phyloP scores from a whole-genome alignment of 148 eudicot species.

The Nepenthes mirabilis region DNA sequence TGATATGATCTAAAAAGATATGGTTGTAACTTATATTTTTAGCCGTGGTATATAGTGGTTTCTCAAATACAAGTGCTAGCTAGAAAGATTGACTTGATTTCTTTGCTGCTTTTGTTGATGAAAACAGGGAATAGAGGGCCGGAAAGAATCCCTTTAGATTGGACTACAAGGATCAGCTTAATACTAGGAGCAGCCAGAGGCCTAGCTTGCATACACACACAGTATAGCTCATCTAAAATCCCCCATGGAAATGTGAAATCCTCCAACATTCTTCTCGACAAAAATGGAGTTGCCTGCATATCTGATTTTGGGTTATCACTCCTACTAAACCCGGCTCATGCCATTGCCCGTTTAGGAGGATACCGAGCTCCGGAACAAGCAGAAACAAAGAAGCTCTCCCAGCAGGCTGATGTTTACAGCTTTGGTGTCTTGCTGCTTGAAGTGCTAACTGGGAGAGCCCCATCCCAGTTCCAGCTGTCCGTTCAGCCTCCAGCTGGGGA shows the following conservation, averaged over 20 bases:
- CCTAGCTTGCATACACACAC: conserved; percentile 60
- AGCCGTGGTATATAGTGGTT: too few relatives aligned
- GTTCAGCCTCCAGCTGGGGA: conserved; percentile 16
- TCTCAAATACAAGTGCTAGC: too few relatives aligned
- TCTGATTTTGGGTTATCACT: conserved; percentile 82
- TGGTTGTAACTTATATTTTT: too few relatives aligned
- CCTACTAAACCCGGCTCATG: conserved; percentile 63
- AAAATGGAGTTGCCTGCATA: conserved; percentile 63
- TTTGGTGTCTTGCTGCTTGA: conserved; percentile 75
- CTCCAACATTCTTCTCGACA: conserved; percentile 74
- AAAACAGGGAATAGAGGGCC: conserved; percentile 73
- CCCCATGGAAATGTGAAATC: conserved; percentile 92
- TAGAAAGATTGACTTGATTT: not conserved
- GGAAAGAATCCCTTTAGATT: conserved; percentile 85
- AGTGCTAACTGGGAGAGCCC: conserved; percentile 65
- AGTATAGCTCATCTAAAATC: conserved; percentile 49
- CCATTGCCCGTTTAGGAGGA: conserved; percentile 65
- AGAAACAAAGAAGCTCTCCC: conserved; percentile 57
- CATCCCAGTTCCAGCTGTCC: conserved; percentile 34
- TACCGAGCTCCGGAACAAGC: conserved; percentile 73
- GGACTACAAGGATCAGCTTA: conserved; percentile 87
- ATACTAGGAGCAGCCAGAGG: conserved; percentile 90
- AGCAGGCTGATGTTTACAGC: conserved; percentile 79
- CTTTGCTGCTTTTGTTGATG: conserved; percentile 7
- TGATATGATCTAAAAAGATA: too few relatives aligned